These are phyloP conservation scores for Starmerella scarabaei DNA, from an alignment of 805 yeast species.

Conservation along the genomic window DNA sequence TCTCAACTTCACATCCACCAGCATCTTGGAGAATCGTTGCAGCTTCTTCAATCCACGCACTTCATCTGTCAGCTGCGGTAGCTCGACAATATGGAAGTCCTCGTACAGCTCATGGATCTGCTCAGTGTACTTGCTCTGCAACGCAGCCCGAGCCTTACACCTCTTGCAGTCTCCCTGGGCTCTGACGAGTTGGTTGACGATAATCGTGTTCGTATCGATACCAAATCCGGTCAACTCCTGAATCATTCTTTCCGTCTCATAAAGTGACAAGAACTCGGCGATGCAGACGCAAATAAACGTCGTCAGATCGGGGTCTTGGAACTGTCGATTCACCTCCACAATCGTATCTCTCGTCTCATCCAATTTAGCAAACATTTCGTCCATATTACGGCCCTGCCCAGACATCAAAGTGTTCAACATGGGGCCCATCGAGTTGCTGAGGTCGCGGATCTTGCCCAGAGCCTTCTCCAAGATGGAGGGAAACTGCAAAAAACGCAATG, in stretches of 20 bases:
- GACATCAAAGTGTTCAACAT: conserved; percentile 69
- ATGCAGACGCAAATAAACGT: conserved; percentile 92
- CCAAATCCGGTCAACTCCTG: conserved; percentile 90
- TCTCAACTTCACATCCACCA: conserved; percentile 79
- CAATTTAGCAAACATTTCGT: conserved; percentile 65
- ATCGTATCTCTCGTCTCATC: conserved; percentile 71
- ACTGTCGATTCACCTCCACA: conserved; percentile 81
- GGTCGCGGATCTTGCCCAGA: conserved; percentile 72
- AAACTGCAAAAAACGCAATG: conserved; percentile 83
- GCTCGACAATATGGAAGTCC: conserved; percentile 89
- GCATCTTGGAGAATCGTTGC: conserved; percentile 68
- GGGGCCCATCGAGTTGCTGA: conserved; percentile 81
- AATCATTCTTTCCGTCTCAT: conserved; percentile 95
- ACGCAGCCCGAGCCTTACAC: conserved; percentile 83
- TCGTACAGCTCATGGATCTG: conserved; percentile 94
- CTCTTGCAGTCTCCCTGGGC: conserved; percentile 62
- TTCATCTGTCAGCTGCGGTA: conserved; percentile 91
- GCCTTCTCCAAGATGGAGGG: conserved; percentile 87
- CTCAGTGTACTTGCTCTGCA: conserved; percentile 89
- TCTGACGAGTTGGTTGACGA: conserved; percentile 83
- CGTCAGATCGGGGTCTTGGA: conserved; percentile 90
- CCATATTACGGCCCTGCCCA: conserved; percentile 31
- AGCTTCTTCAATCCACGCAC: conserved; percentile 85
- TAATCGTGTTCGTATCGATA: conserved; percentile 93
- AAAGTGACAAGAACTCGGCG: conserved; percentile 87